Evolutionary conservation across 768 basidiomycete species (phyloP).

Genomic region (Coprinopsis strossmayeri): DNA sequence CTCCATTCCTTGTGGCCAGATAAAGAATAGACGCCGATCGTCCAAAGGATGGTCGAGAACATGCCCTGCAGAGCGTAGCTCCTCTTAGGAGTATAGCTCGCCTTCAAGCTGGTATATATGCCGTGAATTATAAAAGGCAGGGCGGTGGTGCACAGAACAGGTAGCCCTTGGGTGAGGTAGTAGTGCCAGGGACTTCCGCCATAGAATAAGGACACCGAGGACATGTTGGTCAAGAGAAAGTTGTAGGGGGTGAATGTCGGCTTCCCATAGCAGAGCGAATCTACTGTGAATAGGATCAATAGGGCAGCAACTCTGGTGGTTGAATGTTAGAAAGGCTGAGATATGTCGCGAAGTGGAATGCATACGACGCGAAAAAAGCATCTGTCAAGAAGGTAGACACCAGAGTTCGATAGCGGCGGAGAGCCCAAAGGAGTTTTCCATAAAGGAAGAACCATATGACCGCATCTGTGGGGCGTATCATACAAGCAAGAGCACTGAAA

Average conservation of each 20-base stretch:
- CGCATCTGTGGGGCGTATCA: conserved; percentile 83
- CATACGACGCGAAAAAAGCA: conserved; percentile 40
- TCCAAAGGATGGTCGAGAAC: conserved; percentile 51
- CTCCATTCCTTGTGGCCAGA: conserved; percentile 97
- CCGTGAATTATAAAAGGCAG: conserved; percentile 72
- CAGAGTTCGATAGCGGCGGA: conserved; percentile 29
- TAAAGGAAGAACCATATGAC: conserved; percentile 81
- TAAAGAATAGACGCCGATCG: conserved; percentile 63
- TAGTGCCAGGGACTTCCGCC: conserved; percentile 84
- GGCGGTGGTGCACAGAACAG: conserved; percentile 68
- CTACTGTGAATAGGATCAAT: conserved; percentile 37
- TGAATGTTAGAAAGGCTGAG: conserved; percentile 1
- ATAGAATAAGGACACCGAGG: conserved; percentile 88
- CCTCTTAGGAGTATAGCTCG: conserved; percentile 16
- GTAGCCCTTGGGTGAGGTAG: conserved; percentile 81
- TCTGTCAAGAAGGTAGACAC: conserved; percentile 31
- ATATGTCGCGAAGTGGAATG: not conserved
- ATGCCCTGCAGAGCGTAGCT: conserved; percentile 33
- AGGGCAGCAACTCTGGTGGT: conserved; percentile 20
- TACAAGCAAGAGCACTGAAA: conserved; percentile 73
- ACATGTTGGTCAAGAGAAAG: conserved; percentile 79
- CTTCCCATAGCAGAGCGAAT: conserved; percentile 64
- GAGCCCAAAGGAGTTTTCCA: conserved; percentile 46
- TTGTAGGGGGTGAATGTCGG: conserved; percentile 72
- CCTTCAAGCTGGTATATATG: conserved; percentile 29